These are phyloP conservation scores for Polygonum aviculare DNA, from an alignment of 148 eudicot genomes.

Conservation along the genomic window DNA sequence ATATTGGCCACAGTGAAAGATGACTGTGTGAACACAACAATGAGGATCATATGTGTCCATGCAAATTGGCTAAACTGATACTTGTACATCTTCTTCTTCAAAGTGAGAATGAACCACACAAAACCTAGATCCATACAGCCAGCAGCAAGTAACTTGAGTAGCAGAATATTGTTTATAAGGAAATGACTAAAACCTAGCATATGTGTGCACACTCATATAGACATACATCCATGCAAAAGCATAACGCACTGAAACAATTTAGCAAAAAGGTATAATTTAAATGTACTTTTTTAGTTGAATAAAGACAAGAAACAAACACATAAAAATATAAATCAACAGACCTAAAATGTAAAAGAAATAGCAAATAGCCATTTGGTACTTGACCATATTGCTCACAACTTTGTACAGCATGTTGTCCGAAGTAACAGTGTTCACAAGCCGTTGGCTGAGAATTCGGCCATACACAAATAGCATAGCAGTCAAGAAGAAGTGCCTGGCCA, in stretches of 20 bases:
- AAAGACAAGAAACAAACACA: slow-evolving; percentile 2
- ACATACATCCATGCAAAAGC: background rate
- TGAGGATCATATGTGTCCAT: slow-evolving; percentile 99
- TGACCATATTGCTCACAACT: slow-evolving; percentile 67
- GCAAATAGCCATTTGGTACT: slow-evolving; percentile 95
- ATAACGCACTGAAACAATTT: background rate
- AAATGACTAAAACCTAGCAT: background rate
- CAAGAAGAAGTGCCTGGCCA: slow-evolving; percentile 91
- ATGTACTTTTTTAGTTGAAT: background rate
- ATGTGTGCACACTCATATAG: background rate
- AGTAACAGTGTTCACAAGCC: slow-evolving; percentile 84
- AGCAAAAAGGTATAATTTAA: background rate
- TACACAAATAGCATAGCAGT: slow-evolving; percentile 95
- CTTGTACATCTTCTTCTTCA: slow-evolving; percentile 99
- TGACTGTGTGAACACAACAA: slow-evolving; percentile 91
- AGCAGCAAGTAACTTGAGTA: slow-evolving; percentile 15
- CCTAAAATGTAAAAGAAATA: slow-evolving; percentile 92
- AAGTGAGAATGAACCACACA: slow-evolving; percentile 91
- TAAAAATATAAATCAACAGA: slow-evolving; percentile 17
- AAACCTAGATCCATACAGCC: slow-evolving; percentile 54
- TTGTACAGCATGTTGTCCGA: slow-evolving; percentile 65
- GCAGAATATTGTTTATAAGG: background rate
- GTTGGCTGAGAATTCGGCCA: slow-evolving; percentile 85
- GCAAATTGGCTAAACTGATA: slow-evolving; percentile 98
- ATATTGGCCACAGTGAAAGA: slow-evolving; percentile 93